These are phyloP conservation scores for Oenanthe javanica DNA, from an alignment of 140 eudicot species.

Conservation along the genomic window DNA sequence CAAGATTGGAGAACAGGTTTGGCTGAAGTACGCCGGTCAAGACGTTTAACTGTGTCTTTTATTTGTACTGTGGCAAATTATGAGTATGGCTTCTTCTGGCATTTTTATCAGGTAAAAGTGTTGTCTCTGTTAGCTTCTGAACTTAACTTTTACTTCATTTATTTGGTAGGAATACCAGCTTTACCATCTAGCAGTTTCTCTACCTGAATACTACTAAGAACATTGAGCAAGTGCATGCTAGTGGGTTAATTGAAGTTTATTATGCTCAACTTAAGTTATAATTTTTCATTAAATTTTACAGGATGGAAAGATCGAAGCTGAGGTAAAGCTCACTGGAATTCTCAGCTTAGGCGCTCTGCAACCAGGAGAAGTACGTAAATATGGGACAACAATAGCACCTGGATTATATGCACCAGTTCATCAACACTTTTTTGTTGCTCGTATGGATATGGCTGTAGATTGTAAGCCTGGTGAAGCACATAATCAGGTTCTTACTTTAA, in stretches of 20 bases:
- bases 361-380: conserved; percentile 90
- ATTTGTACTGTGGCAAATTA: conserved; percentile 96
- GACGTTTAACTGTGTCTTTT: conserved; percentile 90
- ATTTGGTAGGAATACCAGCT: background rate
- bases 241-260: background rate
- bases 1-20: conserved; percentile 98
- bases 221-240: background rate
- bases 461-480: conserved; percentile 93
- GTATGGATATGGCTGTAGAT: conserved; percentile 97
- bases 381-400: conserved; percentile 94
- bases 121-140: background rate
- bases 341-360: conserved; percentile 94
- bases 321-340: conserved; percentile 90
- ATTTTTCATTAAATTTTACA: conserved; percentile 22
- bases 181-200: background rate
- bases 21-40: conserved; percentile 92
- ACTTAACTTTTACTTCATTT: background rate
- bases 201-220: background rate
- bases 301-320: conserved; percentile 99
- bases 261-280: background rate
- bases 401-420: conserved; percentile 99
- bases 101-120: conserved; percentile 77
- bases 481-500: conserved; percentile 56
- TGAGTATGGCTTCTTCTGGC: conserved; percentile 96
- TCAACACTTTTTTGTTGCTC: conserved; percentile 98